Evolutionary conservation across 2,329 filamentous ascomycete species (phyloP).

Genomic region (Arthrobotrys pseudoclavata): DNA sequence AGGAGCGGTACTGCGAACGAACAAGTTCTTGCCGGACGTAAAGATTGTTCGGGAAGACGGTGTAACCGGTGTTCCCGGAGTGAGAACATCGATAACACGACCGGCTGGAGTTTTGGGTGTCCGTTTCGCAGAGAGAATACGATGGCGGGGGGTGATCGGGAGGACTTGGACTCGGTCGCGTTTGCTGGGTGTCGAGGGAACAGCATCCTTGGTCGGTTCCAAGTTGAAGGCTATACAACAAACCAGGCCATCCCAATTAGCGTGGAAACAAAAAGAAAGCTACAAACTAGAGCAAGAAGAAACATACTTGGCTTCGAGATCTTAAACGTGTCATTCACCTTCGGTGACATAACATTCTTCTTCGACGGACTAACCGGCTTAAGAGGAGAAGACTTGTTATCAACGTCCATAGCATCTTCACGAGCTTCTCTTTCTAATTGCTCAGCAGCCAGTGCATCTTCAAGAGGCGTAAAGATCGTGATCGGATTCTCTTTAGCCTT

Average conservation of each 20-base stretch:
- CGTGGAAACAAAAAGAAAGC: not conserved
- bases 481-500: constrained; percentile 52
- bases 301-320: constrained; percentile 51
- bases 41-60: constrained; percentile 76
- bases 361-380: constrained; percentile 57
- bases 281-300: not conserved
- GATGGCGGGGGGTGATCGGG: constrained; percentile 61
- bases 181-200: constrained; percentile 51
- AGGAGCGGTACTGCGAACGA: constrained; percentile 82
- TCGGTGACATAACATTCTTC: constrained; percentile 56
- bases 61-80: constrained; percentile 55
- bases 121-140: constrained; percentile 36
- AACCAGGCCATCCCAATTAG: not conserved
- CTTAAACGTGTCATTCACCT: constrained; percentile 53
- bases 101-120: constrained; percentile 62
- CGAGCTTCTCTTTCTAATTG: constrained; percentile 7
- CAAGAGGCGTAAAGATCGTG: constrained; percentile 36
- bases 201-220: constrained; percentile 37
- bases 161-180: constrained; percentile 58
- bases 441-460: constrained; percentile 20
- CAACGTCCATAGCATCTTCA: constrained; percentile 57
- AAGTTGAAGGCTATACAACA: constrained; percentile 34
- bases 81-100: constrained; percentile 55
- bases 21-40: constrained; percentile 86
- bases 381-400: constrained; percentile 45